phyloP scores from a whole-genome alignment of 192 early-diverging fungal genomes.

The Coemansia sp. region DNA sequence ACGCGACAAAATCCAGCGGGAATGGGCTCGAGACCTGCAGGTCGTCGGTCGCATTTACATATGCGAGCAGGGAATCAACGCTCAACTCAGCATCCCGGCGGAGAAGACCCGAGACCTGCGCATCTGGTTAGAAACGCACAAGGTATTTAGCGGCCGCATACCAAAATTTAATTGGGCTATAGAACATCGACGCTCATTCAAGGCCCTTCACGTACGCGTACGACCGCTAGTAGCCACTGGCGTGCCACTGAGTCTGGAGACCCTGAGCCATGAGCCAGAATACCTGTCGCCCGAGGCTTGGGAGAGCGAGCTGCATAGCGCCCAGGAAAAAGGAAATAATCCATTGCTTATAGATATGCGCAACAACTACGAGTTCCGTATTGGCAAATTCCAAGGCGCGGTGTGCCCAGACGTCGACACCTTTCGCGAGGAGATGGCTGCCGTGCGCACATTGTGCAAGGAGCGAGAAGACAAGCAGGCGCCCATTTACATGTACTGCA shows the following conservation, averaged over 20 bases:
- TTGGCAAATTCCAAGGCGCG: constrained; percentile 72
- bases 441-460: constrained; percentile 61
- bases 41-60: constrained; percentile 77
- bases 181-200: constrained; percentile 61
- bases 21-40: constrained; percentile 46
- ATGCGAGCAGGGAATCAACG: constrained; percentile 74
- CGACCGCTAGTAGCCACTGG: constrained; percentile 64
- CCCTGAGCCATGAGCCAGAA: constrained; percentile 62
- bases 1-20: constrained; percentile 29
- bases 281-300: constrained; percentile 69
- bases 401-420: constrained; percentile 72
- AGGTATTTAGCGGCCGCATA: constrained; percentile 35
- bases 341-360: constrained; percentile 74
- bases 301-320: constrained; percentile 55
- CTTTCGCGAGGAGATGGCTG: constrained; percentile 66
- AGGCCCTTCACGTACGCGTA: constrained; percentile 68
- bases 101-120: constrained; percentile 53
- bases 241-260: constrained; percentile 51
- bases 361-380: constrained; percentile 72
- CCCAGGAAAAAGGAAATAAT: constrained; percentile 3
- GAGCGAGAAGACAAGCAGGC: constrained; percentile 51
- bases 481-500: constrained; percentile 82
- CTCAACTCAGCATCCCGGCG: constrained; percentile 71
- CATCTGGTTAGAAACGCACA: constrained; percentile 51
- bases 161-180: constrained; percentile 65